Evolutionary conservation across 2,329 filamentous ascomycete genomes (phyloP).

Genomic region (Paecilomyces niveus): DNA sequence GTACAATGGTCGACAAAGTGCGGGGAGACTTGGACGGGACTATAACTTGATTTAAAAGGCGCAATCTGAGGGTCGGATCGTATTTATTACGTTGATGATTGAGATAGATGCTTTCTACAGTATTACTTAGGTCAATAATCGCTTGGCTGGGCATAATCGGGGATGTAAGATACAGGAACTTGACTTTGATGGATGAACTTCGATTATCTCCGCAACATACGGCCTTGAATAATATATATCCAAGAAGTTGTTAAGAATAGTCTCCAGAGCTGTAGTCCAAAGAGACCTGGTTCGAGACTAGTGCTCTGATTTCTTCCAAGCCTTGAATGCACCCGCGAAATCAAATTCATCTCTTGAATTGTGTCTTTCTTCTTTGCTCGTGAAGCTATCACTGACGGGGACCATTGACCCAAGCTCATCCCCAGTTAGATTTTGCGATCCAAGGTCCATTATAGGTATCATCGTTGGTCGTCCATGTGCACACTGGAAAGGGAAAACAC

Average conservation of each 20-base stretch:
- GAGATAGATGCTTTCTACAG: too few relatives aligned
- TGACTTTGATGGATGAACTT: not conserved
- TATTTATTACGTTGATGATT: too few relatives aligned
- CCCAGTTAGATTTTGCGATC: not conserved
- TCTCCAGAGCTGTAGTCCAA: not conserved
- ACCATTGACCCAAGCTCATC: not conserved
- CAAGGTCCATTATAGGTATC: slow-evolving; percentile 35
- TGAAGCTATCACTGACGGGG: not conserved
- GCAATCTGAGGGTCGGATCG: too few relatives aligned
- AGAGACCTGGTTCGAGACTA: not conserved
- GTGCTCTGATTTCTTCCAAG: not conserved
- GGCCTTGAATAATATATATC: not conserved
- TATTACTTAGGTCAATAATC: too few relatives aligned
- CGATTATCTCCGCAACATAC: not conserved
- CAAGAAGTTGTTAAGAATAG: not conserved
- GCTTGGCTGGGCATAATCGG: too few relatives aligned
- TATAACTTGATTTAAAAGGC: too few relatives aligned
- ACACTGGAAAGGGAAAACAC: slow-evolving; percentile 44
- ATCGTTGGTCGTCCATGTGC: slow-evolving; percentile 45
- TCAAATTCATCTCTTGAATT: not conserved
- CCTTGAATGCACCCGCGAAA: slow-evolving; percentile 1
- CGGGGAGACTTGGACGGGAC: too few relatives aligned
- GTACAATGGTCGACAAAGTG: too few relatives aligned
- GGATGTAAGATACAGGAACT: too few relatives aligned
- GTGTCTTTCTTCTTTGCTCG: not conserved